These are phyloP conservation scores for Phytopythium sindhum DNA, from an alignment of 352 stramenopile genomes.

Conservation along the genomic window DNA sequence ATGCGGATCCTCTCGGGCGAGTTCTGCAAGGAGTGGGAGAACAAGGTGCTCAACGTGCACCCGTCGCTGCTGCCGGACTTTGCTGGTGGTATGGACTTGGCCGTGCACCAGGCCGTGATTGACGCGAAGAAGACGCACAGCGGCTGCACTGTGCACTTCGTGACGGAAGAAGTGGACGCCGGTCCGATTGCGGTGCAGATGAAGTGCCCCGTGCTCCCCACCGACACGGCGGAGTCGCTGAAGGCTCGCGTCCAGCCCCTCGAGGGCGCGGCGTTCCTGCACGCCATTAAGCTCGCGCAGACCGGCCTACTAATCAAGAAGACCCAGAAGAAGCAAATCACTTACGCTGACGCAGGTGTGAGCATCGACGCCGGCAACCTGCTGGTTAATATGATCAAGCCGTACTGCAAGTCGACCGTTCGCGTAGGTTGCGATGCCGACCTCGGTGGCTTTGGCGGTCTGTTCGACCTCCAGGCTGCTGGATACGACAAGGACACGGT, in stretches of 20 bases:
- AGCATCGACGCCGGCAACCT: constrained; percentile 97
- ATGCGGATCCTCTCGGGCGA: constrained; percentile 98
- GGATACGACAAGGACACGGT: constrained; percentile 97
- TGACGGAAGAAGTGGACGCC: constrained; percentile 97
- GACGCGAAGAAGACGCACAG: constrained; percentile 94
- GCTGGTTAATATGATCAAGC: constrained; percentile 98
- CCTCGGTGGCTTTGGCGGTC: constrained; percentile 95
- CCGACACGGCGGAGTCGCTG: constrained; percentile 93
- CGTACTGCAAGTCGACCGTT: constrained; percentile 96
- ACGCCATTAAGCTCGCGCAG: constrained; percentile 79
- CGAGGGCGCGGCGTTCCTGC: constrained; percentile 93
- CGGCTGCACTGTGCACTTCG: constrained; percentile 99
- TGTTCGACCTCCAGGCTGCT: constrained; percentile 97
- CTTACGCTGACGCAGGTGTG: constrained; percentile 97
- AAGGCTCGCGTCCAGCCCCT: constrained; percentile 97
- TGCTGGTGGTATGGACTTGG: constrained; percentile 99
- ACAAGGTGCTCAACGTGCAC: constrained; percentile 99
- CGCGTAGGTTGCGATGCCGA: constrained; percentile 95
- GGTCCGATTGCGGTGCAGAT: constrained; percentile 98
- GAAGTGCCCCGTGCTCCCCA: constrained; percentile 85
- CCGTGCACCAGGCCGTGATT: constrained; percentile 98
- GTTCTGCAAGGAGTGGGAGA: constrained; percentile 95
- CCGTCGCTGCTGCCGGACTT: constrained; percentile 98
- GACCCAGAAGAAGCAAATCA: constrained; percentile 86
- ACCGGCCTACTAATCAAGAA: constrained; percentile 56